A percentile compares a stretch with the other conserved stretches of the same genome.
Evolutionary conservation across 768 basidiomycete genomes (phyloP).

Genomic region (Rhizopogon vulgaris): DNA sequence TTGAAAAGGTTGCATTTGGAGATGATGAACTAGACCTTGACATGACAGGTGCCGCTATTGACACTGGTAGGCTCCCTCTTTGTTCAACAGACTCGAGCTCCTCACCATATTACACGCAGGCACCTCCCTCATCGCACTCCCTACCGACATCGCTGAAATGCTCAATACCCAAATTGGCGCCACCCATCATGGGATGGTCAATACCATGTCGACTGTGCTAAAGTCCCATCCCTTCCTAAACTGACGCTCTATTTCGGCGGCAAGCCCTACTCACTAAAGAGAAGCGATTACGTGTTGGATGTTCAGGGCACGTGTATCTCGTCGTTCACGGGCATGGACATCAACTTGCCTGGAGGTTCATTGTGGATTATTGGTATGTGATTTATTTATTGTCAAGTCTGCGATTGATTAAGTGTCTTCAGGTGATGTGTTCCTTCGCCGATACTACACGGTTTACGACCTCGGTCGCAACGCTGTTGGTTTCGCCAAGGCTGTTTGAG

Average conservation of each 20-base stretch:
- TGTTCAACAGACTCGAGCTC: neutral
- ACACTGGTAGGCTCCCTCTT: conserved; percentile 55
- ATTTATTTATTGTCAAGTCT: neutral
- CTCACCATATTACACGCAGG: conserved; percentile 35
- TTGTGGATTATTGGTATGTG: conserved; percentile 84
- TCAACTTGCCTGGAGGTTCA: conserved; percentile 72
- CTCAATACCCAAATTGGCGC: conserved; percentile 94
- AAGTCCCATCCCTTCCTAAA: conserved; percentile 77
- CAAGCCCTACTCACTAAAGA: conserved; percentile 72
- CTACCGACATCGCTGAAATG: conserved; percentile 96
- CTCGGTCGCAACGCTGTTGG: conserved; percentile 74
- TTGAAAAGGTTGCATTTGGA: conserved; percentile 81
- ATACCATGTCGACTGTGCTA: conserved; percentile 85
- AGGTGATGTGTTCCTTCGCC: conserved; percentile 90
- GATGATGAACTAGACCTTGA: conserved; percentile 85
- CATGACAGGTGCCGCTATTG: conserved; percentile 89
- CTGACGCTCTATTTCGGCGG: conserved; percentile 81
- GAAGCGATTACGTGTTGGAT: conserved; percentile 84
- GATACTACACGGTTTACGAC: conserved; percentile 89
- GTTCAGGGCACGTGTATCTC: conserved; percentile 91
- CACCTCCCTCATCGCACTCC: conserved; percentile 90
- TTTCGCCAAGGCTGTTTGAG: conserved; percentile 53
- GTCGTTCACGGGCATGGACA: conserved; percentile 89
- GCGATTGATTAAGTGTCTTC: conserved; percentile 2
- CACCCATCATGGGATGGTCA: conserved; percentile 95